Evolutionary conservation across 257 asterid genomes (phyloP).

Genomic region (Solanum tarapatanum): DNA sequence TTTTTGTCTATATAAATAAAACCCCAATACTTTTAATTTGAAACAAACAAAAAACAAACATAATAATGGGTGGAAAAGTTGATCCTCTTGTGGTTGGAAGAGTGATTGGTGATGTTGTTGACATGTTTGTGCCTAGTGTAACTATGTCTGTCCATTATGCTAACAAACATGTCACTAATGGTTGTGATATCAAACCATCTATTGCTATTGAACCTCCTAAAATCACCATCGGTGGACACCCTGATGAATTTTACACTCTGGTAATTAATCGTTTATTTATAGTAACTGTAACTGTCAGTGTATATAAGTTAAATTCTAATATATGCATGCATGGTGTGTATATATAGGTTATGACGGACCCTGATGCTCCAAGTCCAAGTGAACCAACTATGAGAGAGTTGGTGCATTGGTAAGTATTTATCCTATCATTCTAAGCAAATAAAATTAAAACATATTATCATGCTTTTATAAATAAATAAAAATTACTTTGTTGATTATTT

Average conservation of each 20-base stretch:
- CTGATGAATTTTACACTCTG: conserved; percentile 37
- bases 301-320: not conserved
- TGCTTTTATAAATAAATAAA: not conserved
- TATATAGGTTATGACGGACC: conserved; percentile 58
- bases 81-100: conserved; percentile 52
- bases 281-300: not conserved
- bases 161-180: conserved; percentile 42
- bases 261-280: not conserved
- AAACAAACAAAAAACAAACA: not conserved
- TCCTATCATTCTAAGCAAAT: not conserved
- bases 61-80: conserved; percentile 19
- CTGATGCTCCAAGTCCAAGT: conserved; percentile 83
- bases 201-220: conserved; percentile 30
- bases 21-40: not conserved
- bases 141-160: conserved; percentile 42
- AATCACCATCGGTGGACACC: conserved; percentile 34
- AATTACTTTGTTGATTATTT: not conserved
- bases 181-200: conserved; percentile 56
- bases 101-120: conserved; percentile 61
- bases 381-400: conserved; percentile 62
- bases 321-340: not conserved
- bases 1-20: not conserved
- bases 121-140: conserved; percentile 47
- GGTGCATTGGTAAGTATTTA: conserved; percentile 42
- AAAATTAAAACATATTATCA: not conserved